Evolutionary conservation across 164 flowering plant genomes (phyloP), one percentile per base, ranked within the genome.

Genomic region (Annona cherimola): DNA sequence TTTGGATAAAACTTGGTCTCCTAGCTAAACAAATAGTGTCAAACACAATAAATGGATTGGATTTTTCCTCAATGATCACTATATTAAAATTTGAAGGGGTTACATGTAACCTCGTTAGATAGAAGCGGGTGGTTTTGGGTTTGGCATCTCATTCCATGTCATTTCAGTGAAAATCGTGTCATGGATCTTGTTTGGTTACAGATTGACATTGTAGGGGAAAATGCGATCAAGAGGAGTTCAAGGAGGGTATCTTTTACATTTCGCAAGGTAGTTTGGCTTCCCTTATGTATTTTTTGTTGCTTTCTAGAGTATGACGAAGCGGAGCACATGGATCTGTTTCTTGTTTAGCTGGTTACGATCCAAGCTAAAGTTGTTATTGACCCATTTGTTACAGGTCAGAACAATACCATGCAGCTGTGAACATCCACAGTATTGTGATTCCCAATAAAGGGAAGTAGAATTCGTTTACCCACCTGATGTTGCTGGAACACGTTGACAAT

Each of bases 191-290:
- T 50, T 50, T 55, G 64, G 68, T 70, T 73, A 45, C 87, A 94
- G 99, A 85, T 92, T 71, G 98, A 94, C 81, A 71, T 76, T 46
- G 96, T 94, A 65, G 83, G 82, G 4, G 91, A 79, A 61, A 81
- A 44, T 46, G 70, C 72, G 19, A 82, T 92, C 76, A 84, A 81
- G 71, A 91, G 98, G 80, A 78, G 77, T 67, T 76, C 88, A 46
- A 87, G 99, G 78, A 89, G 99, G 78, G 94, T 94, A 55, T 94
- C 99, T 54, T 88, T 94, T 78, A 94, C 98, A 74, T 76, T 94
- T 45, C 93, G 99, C 20, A 90, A 94, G 97, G 97, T 81, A 57
- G 74, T 3, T 26, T 41, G 19, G 14, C 14, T 61, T 44, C 57
- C 45, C 59, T 4, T 46, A 20, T 64, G 14, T 26, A 26, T 26